Percentiles rank a stretch among this genome's conserved stretches.
Evolutionary conservation across 139 green algal species (phyloP).

Genomic region (Marvania coccoides): DNA sequence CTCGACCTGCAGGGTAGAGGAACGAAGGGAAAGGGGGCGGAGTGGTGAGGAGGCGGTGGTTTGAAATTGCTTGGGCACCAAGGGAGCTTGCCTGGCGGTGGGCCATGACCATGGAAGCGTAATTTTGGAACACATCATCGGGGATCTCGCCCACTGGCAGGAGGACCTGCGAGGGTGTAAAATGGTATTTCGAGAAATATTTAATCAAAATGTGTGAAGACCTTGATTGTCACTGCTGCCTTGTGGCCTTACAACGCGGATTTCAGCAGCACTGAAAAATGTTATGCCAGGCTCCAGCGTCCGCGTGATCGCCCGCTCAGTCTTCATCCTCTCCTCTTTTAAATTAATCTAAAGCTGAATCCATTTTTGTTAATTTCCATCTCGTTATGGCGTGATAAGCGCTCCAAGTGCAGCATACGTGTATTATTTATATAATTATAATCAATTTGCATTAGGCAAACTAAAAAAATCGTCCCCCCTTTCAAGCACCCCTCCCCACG

Average conservation of each 20-base stretch:
- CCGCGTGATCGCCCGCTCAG: constrained; percentile 24
- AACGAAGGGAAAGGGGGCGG: neutral
- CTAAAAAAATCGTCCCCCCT: too few relatives aligned
- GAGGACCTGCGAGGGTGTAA: constrained; percentile 55
- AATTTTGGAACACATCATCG: constrained; percentile 43
- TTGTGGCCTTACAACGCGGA: constrained; percentile 50
- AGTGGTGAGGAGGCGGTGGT: neutral
- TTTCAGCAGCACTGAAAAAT: constrained; percentile 55
- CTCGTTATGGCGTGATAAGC: too few relatives aligned
- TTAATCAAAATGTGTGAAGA: neutral
- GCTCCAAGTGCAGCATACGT: too few relatives aligned
- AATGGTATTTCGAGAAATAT: constrained; percentile 25
- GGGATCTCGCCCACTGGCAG: constrained; percentile 58
- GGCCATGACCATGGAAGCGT: constrained; percentile 47
- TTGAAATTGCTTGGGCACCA: neutral
- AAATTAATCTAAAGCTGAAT: too few relatives aligned
- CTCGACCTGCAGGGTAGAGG: constrained; percentile 38
- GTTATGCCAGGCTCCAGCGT: constrained; percentile 53
- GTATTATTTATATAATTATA: too few relatives aligned
- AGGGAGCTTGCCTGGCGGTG: constrained; percentile 38
- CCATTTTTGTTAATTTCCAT: too few relatives aligned
- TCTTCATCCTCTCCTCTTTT: neutral
- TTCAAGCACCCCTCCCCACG: too few relatives aligned
- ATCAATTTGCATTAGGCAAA: too few relatives aligned
- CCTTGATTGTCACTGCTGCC: neutral